Evolutionary conservation across 2,329 filamentous ascomycete genomes (phyloP).

Genomic region (Aspergillus sp.): DNA sequence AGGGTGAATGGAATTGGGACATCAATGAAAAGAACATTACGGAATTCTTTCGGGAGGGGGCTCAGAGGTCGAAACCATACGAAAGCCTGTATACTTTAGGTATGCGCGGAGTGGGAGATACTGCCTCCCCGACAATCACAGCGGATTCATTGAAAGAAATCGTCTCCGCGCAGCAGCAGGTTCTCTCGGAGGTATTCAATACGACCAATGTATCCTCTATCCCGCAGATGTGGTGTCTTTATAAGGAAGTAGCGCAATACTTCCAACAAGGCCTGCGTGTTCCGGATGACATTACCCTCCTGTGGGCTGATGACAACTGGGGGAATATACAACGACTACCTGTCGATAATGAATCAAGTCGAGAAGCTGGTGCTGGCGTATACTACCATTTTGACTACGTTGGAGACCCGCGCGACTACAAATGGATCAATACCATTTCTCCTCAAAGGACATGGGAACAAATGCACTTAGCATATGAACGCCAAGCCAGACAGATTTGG

Average conservation of each 20-base stretch:
- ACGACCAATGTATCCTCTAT: constrained; percentile 47
- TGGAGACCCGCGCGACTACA: constrained; percentile 56
- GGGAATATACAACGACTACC: constrained; percentile 62
- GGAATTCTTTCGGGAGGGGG: constrained; percentile 64
- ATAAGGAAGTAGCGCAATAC: constrained; percentile 70
- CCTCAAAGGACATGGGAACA: constrained; percentile 62
- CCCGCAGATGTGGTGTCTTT: constrained; percentile 68
- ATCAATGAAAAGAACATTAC: constrained; percentile 65
- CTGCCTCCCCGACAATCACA: constrained; percentile 43
- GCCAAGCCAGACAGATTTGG: constrained; percentile 59
- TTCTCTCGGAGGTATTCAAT: constrained; percentile 54
- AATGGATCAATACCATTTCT: constrained; percentile 64
- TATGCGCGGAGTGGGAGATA: constrained; percentile 68
- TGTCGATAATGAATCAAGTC: constrained; percentile 53
- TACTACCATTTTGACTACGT: constrained; percentile 60
- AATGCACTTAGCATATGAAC: constrained; percentile 58
- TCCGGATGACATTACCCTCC: constrained; percentile 61
- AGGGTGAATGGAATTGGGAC: constrained; percentile 65
- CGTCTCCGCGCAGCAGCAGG: constrained; percentile 56
- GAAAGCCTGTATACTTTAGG: constrained; percentile 62
- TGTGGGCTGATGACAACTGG: constrained; percentile 68
- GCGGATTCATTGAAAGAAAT: constrained; percentile 56
- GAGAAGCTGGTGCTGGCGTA: constrained; percentile 60
- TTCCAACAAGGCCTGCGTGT: constrained; percentile 60
- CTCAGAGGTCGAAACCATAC: constrained; percentile 60